These are phyloP conservation scores for Fusarium setosum DNA, from an alignment of 2,329 filamentous ascomycete genomes.

Conservation along the genomic window DNA sequence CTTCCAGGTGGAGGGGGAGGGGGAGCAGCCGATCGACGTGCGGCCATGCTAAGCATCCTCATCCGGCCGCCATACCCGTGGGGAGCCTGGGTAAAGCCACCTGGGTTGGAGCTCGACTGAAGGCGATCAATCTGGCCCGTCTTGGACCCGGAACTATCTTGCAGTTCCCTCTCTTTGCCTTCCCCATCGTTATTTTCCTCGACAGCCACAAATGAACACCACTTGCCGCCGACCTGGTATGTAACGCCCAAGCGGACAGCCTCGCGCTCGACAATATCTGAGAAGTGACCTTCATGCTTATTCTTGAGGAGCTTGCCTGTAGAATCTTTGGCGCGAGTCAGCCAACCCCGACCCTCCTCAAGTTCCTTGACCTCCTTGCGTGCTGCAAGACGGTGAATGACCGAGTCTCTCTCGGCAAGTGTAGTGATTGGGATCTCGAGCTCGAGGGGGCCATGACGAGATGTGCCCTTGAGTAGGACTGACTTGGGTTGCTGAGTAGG, in stretches of 20 bases:
- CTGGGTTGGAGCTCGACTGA: too few relatives aligned
- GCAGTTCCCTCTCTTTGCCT: conserved; percentile 1
- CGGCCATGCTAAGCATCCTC: too few relatives aligned
- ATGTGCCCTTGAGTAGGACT: conserved; percentile 69
- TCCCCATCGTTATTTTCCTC: conserved; percentile 51
- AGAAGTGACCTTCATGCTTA: conserved; percentile 61
- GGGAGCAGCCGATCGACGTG: too few relatives aligned
- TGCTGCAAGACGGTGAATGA: conserved; percentile 77
- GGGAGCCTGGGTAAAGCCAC: too few relatives aligned
- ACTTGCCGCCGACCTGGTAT: conserved; percentile 76
- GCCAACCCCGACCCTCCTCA: conserved; percentile 77
- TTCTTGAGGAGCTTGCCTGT: conserved; percentile 58
- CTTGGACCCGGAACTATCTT: not conserved
- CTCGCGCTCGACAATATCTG: conserved; percentile 72
- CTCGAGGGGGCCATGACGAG: conserved; percentile 66
- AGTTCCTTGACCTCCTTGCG: conserved; percentile 76
- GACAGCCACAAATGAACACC: conserved; percentile 79
- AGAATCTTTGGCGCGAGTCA: conserved; percentile 61
- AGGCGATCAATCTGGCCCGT: not conserved
- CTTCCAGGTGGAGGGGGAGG: too few relatives aligned
- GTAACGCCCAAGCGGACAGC: conserved; percentile 72
- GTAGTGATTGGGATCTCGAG: conserved; percentile 72
- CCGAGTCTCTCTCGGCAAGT: conserved; percentile 58
- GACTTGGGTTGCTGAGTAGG: conserved; percentile 56
- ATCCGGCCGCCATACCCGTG: too few relatives aligned